Evolutionary conservation across 1,284 basidiomycete species (phyloP), one percentile per base, ranked within the genome.

Genomic region (Ustilago cynodontis): DNA sequence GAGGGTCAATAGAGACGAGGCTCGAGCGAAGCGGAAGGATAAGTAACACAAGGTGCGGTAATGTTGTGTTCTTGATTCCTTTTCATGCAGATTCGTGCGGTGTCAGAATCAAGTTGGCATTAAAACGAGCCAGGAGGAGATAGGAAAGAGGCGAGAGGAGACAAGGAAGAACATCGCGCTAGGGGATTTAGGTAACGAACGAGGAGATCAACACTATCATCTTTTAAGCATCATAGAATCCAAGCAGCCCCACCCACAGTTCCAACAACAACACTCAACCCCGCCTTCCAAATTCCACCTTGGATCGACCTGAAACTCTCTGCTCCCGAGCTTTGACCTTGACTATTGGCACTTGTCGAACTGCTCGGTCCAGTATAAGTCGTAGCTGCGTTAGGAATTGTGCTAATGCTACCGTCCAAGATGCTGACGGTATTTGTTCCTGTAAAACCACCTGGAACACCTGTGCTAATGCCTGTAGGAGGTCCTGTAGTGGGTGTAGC

Each of bases 311-410:
- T 31, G 26, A 50, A 29, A 26, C 28, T 33, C 2, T 8, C 10
- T 22, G 39, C 54, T 10, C 24, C 39, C 16, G 20, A 28, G n/a
- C n/a, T 43, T 18, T 37, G 39, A 20, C 41, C 20, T 3, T 39
- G 35, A 4, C 22, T 35, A 26, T 18, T 31, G 24, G 29, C 47
- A 11, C 31, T 16, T 0, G 33, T 59, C 2, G 31, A 5, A 2
- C 24, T 49, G 7, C 41, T 47, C 0, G 69, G 65, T 0, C 69
- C 59, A 1, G 65, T 77, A 43, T 69, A 77, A n/a, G 74, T 77
- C 2, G 74, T 77, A 1, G 74, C 74, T 1, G 69, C 74, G 22
- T 77, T 77, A 22, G 69, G 65, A 29, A 77, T 76, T 20, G 73
- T 76, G 0, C 50, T 51, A 28, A 76, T 66, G 28, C 63, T 64